Evolutionary conservation across 768 basidiomycete species (phyloP), one percentile per base, ranked within the genome.

Genomic region (Cystobasidium tubakii): DNA sequence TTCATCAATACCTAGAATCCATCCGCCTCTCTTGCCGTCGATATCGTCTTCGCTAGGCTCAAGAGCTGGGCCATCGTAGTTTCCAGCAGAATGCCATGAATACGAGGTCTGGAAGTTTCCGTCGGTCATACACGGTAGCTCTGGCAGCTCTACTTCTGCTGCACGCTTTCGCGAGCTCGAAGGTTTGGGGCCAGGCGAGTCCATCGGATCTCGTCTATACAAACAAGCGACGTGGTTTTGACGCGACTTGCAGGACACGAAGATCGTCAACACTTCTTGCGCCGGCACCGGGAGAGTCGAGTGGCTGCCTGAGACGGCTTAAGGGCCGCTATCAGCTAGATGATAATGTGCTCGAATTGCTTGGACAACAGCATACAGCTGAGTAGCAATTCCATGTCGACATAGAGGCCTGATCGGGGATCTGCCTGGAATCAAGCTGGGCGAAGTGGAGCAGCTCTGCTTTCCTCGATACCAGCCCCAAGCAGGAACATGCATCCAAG

Each of bases 1-100:
- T 81, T 99, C 96, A 81, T 99, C 96, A n/a, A 99, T 93, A 27
- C 96, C 96, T 63, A 99, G 88, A 62, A 97, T 91, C 83, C 76
- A 78, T 25, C 75, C 75, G 1, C 27, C 62, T 6, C 60, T 77
- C 69, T 78, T 76, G 23, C 78, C 77, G 1, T 60, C 72, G 2
- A 23, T 53, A 44, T 76, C 76, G 27, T 44, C 66, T 23, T 76
- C 73, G 27, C 33, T 65, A 3, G 27, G 63, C 39, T 36, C 63
- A 10, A 66, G 73, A 3, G 15, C 23, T 33, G 25, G 10, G 3
- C 27, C 31, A 33, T 15, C 55, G 6, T 62, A 69, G 29, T 65
- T 66, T n/a, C 46, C 75, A 15, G 73, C 70, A 12, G 81, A 82
- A 69, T 80, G 78, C 65, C 77, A 80, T 6, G 75, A 72, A 64